Percentiles rank a stretch among this genome's conserved stretches.
These are phyloP conservation scores for Datisca glomerata DNA, from an alignment of 306 rosid species.

Conservation along the genomic window DNA sequence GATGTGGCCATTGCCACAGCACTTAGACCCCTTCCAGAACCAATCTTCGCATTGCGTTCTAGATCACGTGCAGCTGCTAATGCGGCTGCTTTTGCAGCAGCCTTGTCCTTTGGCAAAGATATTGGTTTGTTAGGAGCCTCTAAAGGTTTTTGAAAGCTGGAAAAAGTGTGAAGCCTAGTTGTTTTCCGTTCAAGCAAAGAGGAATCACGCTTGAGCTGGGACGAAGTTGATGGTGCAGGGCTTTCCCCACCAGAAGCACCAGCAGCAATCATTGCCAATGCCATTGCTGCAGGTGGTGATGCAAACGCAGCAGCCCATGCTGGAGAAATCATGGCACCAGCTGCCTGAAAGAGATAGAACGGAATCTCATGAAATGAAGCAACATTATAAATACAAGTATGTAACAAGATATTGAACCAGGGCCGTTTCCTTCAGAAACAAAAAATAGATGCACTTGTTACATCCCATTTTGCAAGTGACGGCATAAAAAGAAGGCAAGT, in stretches of 20 bases:
- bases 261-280: conserved; percentile 98
- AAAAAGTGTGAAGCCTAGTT: conserved; percentile 68
- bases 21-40: conserved; percentile 97
- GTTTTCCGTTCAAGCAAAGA: conserved; percentile 79
- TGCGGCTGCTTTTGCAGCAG: conserved; percentile 94
- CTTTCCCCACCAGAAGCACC: conserved; percentile 88
- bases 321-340: conserved; percentile 83
- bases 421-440: background rate
- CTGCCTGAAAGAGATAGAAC: conserved; percentile 49
- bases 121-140: conserved; percentile 47
- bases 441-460: conserved; percentile 2
- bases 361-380: too few relatives aligned
- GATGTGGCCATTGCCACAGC: conserved; percentile 99
- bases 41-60: conserved; percentile 75
- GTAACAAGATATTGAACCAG: background rate
- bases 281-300: conserved; percentile 98
- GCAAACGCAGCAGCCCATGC: conserved; percentile 99
- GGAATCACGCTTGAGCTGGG: conserved; percentile 70
- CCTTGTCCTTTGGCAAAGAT: conserved; percentile 73
- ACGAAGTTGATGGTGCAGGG: conserved; percentile 39
- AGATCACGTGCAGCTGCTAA: conserved; percentile 92
- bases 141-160: conserved; percentile 83
- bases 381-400: too few relatives aligned
- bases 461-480: background rate
- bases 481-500: background rate